phyloP scores from a whole-genome alignment of 2,329 filamentous ascomycete genomes.

The Rachicladosporium sp. region DNA sequence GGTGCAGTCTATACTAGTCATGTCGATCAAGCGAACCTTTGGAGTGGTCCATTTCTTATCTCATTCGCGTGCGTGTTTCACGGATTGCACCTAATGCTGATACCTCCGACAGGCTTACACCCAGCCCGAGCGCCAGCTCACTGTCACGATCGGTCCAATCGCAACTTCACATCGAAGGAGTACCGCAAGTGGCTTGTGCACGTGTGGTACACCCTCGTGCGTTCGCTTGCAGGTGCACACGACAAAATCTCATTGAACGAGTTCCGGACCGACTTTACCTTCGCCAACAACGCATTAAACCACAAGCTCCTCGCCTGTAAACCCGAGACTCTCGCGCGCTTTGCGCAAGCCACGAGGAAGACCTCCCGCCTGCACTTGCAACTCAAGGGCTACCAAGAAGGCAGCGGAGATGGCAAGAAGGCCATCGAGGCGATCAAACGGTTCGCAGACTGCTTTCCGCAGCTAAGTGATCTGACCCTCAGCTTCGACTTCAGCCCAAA shows the following conservation, averaged over 20 bases:
- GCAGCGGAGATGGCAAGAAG: not conserved
- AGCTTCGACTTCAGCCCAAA: not conserved
- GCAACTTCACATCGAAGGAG: not conserved
- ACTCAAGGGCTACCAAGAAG: not conserved
- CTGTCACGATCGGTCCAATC: no score
- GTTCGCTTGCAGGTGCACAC: conserved; percentile 8
- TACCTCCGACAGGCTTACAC: no score
- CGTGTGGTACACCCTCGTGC: conserved; percentile 10
- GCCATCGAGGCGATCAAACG: not conserved
- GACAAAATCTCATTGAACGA: conserved; percentile 5
- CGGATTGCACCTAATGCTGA: no score
- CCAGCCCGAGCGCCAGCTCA: no score
- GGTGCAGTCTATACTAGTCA: no score
- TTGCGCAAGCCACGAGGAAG: not conserved
- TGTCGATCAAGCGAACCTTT: no score
- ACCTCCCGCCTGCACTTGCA: conserved; percentile 1
- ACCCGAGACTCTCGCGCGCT: not conserved
- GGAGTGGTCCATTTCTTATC: no score
- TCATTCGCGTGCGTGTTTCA: no score
- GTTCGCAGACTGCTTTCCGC: conserved; percentile 5
- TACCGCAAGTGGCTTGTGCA: conserved; percentile 10
- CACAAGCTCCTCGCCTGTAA: conserved; percentile 9
- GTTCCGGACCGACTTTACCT: not conserved
- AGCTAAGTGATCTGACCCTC: conserved; percentile 8
- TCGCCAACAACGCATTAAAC: not conserved